phyloP scores from a whole-genome alignment of 1,284 basidiomycete species.

The Cystobasidium sp. region DNA sequence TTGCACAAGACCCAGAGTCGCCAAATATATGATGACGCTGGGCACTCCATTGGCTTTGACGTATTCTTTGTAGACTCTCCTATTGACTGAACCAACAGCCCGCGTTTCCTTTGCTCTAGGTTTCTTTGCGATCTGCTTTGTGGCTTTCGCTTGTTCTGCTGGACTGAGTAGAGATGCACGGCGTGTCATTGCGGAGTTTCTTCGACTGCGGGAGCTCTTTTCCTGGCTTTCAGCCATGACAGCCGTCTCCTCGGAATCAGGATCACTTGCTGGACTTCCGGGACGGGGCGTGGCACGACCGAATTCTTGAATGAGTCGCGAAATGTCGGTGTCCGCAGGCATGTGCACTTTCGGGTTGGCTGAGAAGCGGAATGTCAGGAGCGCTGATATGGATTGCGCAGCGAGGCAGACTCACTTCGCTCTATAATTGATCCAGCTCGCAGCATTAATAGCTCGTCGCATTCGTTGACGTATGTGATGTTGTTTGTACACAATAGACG shows the following conservation, averaged over 20 bases:
- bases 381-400: background rate
- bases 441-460: constrained; percentile 78
- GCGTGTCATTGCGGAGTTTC: constrained; percentile 45
- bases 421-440: constrained; percentile 84
- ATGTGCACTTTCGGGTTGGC: constrained; percentile 60
- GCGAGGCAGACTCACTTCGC: constrained; percentile 52
- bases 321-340: constrained; percentile 71
- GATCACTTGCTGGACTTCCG: constrained; percentile 59
- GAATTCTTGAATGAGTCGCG: constrained; percentile 70
- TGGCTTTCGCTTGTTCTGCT: constrained; percentile 15
- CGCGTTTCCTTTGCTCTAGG: constrained; percentile 71
- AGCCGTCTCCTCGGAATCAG: constrained; percentile 39
- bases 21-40: constrained; percentile 63
- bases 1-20: constrained; percentile 63
- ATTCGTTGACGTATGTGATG: constrained; percentile 78
- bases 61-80: constrained; percentile 75
- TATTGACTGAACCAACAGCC: constrained; percentile 82
- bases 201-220: constrained; percentile 1
- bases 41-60: constrained; percentile 75
- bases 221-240: constrained; percentile 31
- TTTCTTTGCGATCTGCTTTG: constrained; percentile 25
- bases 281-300: constrained; percentile 56
- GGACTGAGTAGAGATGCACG: constrained; percentile 20
- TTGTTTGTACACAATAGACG: constrained; percentile 88
- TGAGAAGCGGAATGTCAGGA: background rate